Percentiles rank a stretch among this genome's conserved stretches.
These are phyloP conservation scores for Phaffia rhodozyma DNA, from an alignment of 1,284 basidiomycete genomes.

Conservation along the genomic window DNA sequence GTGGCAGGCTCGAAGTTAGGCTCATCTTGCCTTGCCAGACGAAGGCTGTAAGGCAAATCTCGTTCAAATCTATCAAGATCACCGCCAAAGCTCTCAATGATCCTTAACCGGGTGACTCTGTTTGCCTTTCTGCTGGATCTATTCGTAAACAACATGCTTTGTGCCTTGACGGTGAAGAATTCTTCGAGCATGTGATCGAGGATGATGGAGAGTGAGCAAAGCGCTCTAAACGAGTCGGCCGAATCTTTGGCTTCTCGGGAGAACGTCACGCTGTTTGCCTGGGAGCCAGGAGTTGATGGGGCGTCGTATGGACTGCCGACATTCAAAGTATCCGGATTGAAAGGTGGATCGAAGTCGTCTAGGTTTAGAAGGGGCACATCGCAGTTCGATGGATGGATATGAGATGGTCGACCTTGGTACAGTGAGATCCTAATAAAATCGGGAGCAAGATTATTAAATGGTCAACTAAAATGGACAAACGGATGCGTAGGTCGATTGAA, in stretches of 20 bases:
- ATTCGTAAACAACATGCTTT: not conserved
- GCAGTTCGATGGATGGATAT: conserved; percentile 3
- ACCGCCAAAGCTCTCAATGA: conserved; percentile 11
- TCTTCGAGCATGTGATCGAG: conserved; percentile 7
- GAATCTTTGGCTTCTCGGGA: conserved; percentile 11
- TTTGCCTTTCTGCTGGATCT: not conserved
- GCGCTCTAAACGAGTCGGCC: conserved; percentile 10
- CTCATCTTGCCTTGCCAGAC: not conserved
- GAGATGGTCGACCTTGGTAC: conserved; percentile 13
- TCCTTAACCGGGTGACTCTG: conserved; percentile 7
- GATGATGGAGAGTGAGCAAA: conserved; percentile 8
- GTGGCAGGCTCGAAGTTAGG: conserved; percentile 4
- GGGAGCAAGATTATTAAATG: not conserved
- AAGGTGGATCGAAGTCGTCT: conserved; percentile 16
- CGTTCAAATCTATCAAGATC: conserved; percentile 14
- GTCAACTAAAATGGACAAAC: no score
- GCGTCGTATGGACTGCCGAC: not conserved
- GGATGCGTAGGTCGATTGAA: no score
- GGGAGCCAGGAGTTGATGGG: not conserved
- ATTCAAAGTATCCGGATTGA: conserved; percentile 1
- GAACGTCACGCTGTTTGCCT: not conserved
- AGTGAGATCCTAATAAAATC: conserved; percentile 2
- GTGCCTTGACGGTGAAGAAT: conserved; percentile 15
- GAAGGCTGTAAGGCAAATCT: not conserved
- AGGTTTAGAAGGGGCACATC: conserved; percentile 3